Base-by-base conservation (phyloP, 1,139 yeast genomes). In the Taphrina betulina region DNA sequence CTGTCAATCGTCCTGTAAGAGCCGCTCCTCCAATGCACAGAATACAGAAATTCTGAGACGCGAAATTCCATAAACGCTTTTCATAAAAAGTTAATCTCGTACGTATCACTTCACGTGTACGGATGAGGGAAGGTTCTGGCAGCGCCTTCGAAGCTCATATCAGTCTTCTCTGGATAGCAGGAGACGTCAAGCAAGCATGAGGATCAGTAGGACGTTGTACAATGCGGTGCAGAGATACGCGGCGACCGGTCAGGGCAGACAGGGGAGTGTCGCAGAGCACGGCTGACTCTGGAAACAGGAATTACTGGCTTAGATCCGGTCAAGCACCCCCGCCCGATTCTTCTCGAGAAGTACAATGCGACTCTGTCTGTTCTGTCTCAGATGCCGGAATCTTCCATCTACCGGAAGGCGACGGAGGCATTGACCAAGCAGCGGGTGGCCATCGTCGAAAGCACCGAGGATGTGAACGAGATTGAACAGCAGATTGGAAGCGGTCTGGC, bases 301-400 rank as follows among this genome's bases (percentile, higher is more conserved):
- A 67, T 87, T 60, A 78, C 95, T 5, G 95, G 95, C 1, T 69
- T 87, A 60, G 77, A 74, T 68, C 85, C 83, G 67, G 95, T 86
- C 68, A 95, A 95, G 57, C 78, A 83, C 68, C 95, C 95, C 58
- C 80, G 88, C 69, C 92, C 94, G 2, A 86, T 90, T 2, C 76
- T 87, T 65, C 73, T 81, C 58, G 78, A 85, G 53, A 75, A 86
- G 48, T 87, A 87, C 72, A 78, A 78, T 63, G 80, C 83, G 59
- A 87, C 95, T 1, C 74, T 87, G 64, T 71, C 73, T 42, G 75
- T 79, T 48, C 74, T 87, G 64, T 72, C 77, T 46, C 78, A 80
- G 64, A 82, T 82, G 69, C 95, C 95, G 31, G 71, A 77, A 57
- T 78, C 80, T 34, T 80, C 90, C 26, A 80, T 88, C 31, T 87